These are phyloP conservation scores for Straminergon stramineum DNA, from an alignment of 225 moss, liverwort and hornwort species.

Conservation along the genomic window DNA sequence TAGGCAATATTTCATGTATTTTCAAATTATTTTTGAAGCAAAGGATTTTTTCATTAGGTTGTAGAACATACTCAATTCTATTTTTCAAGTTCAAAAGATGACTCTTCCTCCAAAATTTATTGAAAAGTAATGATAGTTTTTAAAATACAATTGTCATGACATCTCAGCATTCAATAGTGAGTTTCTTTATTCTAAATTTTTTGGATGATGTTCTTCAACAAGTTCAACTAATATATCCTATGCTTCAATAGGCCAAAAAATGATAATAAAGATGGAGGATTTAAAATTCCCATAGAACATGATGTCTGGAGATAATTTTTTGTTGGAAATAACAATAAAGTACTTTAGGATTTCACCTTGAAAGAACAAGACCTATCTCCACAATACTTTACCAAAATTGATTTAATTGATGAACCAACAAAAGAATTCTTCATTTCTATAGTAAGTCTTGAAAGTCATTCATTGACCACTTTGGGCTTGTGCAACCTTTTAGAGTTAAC, in stretches of 20 bases:
- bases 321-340: not conserved
- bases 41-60: no score
- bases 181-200: not conserved
- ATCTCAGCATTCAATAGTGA: not conserved
- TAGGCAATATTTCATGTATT: not conserved
- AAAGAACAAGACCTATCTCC: not conserved
- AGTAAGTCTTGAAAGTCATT: not conserved
- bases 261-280: not conserved
- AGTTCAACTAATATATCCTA: not conserved
- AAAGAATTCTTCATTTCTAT: not conserved
- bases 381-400: accelerated
- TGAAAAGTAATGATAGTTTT: not conserved
- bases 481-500: not conserved
- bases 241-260: not conserved
- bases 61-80: not conserved
- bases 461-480: not conserved
- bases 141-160: not conserved
- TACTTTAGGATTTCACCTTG: not conserved
- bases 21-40: not conserved
- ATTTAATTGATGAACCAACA: not conserved
- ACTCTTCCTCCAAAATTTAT: not conserved
- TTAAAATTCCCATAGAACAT: not conserved
- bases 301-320: not conserved
- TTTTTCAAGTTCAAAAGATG: not conserved
- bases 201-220: not conserved